Conservation (phyloP, 805 yeast species). For the Saccharomycopsis synnaedendra region DNA sequence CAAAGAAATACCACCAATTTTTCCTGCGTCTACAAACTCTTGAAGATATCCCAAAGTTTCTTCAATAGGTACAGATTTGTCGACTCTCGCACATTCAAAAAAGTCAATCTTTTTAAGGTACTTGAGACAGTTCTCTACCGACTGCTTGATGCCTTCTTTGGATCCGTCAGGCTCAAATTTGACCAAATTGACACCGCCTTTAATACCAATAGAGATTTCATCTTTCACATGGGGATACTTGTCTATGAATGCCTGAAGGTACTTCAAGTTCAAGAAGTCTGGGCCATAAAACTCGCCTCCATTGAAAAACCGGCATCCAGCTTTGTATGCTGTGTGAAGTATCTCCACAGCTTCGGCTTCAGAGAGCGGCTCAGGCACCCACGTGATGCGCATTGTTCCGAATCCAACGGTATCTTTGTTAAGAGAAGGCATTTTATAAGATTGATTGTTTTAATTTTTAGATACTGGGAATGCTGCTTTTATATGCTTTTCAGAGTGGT, state of each 20-base stretch:
- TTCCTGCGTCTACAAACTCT: constrained; percentile 53
- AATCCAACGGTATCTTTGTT: constrained; percentile 31
- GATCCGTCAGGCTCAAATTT: constrained; percentile 25
- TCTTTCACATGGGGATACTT: constrained; percentile 43
- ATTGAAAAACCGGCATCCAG: constrained; percentile 45
- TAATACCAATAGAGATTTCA: constrained; percentile 51
- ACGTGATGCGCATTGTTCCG: constrained; percentile 64
- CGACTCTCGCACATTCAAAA: constrained; percentile 68
- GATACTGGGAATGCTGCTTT: too few species aligned
- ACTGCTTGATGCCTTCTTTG: constrained; percentile 31
- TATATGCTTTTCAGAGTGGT: too few species aligned
- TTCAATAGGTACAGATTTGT: constrained; percentile 41
- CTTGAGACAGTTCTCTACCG: constrained; percentile 36
- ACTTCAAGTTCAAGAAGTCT: constrained; percentile 38
- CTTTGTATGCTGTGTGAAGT: constrained; percentile 36
- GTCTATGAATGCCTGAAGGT: constrained; percentile 46
- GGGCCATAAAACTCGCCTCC: constrained; percentile 75
- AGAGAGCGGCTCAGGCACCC: constrained; percentile 38
- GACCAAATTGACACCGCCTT: constrained; percentile 41
- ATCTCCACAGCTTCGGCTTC: constrained; percentile 39
- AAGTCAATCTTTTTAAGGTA: constrained; percentile 39
- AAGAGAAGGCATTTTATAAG: too few species aligned
- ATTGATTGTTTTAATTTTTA: too few species aligned
- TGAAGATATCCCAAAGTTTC: constrained; percentile 45
- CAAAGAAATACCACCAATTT: constrained; percentile 58